A percentile compares a stretch with the other conserved stretches of the same genome.
Evolutionary conservation across 192 early-diverging fungal species (phyloP).

Genomic region (Jimgerdemannia flammicorona): DNA sequence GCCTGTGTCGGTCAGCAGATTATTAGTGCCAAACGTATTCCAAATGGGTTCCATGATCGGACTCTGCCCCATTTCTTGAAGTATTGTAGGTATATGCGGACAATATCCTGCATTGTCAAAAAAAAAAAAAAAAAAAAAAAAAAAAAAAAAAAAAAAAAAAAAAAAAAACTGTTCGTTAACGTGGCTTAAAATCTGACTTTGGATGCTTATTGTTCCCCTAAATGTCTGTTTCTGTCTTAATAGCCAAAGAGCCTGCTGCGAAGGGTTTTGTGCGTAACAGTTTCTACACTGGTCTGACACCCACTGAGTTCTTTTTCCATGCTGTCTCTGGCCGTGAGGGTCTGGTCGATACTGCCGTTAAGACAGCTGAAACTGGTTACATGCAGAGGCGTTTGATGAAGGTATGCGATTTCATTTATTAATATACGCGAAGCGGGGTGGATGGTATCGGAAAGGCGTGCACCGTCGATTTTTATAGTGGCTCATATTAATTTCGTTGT

Average conservation of each 20-base stretch:
- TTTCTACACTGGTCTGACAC: conserved; percentile 94
- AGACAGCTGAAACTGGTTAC: conserved; percentile 99
- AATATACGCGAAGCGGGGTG: too few relatives aligned
- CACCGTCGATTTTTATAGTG: conserved; percentile 10
- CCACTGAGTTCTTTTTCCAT: conserved; percentile 98
- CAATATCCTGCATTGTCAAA: too few relatives aligned
- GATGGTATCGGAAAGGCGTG: too few relatives aligned
- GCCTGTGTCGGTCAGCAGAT: conserved; percentile 99
- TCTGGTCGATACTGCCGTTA: conserved; percentile 99
- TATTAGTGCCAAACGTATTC: conserved; percentile 94
- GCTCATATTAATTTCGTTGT: conserved; percentile 11
- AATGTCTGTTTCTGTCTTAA: conserved; percentile 13
- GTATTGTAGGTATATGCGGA: conserved; percentile 48
- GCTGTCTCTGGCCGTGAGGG: conserved; percentile 99
- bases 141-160: too few relatives aligned
- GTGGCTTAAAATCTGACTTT: too few relatives aligned
- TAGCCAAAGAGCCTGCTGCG: conserved; percentile 84
- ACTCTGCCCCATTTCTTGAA: conserved; percentile 96
- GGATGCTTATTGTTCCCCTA: not conserved
- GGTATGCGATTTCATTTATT: conserved; percentile 14
- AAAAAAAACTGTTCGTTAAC: conserved; percentile 10
- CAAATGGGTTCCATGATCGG: conserved; percentile 95
- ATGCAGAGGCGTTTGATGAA: conserved; percentile 98
- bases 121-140: too few relatives aligned
- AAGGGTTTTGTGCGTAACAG: conserved; percentile 98